phyloP scores from a whole-genome alignment of 768 basidiomycete genomes.

The Hericium rajendrae region DNA sequence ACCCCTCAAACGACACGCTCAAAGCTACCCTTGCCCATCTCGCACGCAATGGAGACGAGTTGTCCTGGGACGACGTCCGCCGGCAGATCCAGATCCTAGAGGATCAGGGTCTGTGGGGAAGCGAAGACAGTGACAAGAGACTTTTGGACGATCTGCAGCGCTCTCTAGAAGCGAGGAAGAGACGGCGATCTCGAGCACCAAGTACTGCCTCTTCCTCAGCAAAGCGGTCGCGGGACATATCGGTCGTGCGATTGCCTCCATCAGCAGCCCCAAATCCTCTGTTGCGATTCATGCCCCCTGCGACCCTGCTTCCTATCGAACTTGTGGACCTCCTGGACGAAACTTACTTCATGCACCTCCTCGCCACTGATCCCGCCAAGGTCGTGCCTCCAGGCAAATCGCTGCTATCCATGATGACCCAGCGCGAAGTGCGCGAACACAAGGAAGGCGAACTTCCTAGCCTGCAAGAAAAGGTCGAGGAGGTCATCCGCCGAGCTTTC shows the following conservation, averaged over 20 bases:
- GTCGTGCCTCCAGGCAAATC: conserved; percentile 69
- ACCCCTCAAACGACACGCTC: background rate
- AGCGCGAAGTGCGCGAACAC: conserved; percentile 9
- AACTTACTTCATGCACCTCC: conserved; percentile 56
- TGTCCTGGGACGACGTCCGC: background rate
- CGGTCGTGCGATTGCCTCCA: background rate
- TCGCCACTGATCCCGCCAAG: conserved; percentile 49
- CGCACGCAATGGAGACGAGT: background rate
- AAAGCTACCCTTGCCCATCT: background rate
- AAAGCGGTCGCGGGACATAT: background rate
- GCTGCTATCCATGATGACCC: conserved; percentile 50
- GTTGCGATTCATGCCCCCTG: conserved; percentile 10
- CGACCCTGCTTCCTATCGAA: conserved; percentile 39
- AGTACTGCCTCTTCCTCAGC: background rate
- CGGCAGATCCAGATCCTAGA: background rate
- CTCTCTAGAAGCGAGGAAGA: background rate
- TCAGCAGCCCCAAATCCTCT: conserved; percentile 6
- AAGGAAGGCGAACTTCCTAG: conserved; percentile 19
- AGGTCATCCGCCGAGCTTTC: conserved; percentile 51
- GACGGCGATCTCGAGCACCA: background rate
- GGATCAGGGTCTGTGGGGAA: background rate
- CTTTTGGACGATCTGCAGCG: background rate
- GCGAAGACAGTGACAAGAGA: background rate
- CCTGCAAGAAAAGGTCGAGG: conserved; percentile 38
- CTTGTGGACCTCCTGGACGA: conserved; percentile 48